Conservation (phyloP, 2,329 filamentous ascomycete genomes). For the Botryosphaeria dothidea region DNA sequence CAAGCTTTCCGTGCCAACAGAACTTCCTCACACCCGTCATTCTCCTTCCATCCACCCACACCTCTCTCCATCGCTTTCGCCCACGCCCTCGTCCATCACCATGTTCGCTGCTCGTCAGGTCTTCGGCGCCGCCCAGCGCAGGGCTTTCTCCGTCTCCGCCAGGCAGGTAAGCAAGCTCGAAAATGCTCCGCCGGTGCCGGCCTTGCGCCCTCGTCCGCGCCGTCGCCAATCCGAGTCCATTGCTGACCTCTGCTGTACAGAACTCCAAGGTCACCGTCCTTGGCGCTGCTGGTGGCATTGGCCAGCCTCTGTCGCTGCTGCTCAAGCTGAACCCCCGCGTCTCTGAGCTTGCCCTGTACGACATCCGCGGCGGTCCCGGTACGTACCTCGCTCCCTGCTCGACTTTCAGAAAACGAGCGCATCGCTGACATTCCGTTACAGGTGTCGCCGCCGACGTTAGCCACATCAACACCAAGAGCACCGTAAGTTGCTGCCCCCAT, state of each 20-base stretch:
- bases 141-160: constrained; percentile 55
- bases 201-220: background rate
- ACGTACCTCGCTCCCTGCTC: constrained; percentile 49
- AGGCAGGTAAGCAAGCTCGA: constrained; percentile 46
- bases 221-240: constrained; percentile 21
- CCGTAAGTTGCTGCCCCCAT: constrained; percentile 39
- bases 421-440: constrained; percentile 36
- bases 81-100: constrained; percentile 35
- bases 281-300: constrained; percentile 96
- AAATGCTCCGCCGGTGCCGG: constrained; percentile 21
- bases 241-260: constrained; percentile 52
- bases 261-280: constrained; percentile 97
- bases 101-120: constrained; percentile 71
- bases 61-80: constrained; percentile 26
- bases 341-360: constrained; percentile 92
- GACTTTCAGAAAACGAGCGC: background rate
- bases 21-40: constrained; percentile 20
- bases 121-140: constrained; percentile 52
- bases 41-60: constrained; percentile 25
- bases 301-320: constrained; percentile 94
- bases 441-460: constrained; percentile 97
- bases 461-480: constrained; percentile 99
- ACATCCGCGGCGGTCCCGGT: constrained; percentile 94
- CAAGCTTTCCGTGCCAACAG: constrained; percentile 18
- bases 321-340: constrained; percentile 98